These are phyloP conservation scores for Pseudodiploospora longispora DNA, from an alignment of 2,329 filamentous ascomycete species.

Conservation along the genomic window DNA sequence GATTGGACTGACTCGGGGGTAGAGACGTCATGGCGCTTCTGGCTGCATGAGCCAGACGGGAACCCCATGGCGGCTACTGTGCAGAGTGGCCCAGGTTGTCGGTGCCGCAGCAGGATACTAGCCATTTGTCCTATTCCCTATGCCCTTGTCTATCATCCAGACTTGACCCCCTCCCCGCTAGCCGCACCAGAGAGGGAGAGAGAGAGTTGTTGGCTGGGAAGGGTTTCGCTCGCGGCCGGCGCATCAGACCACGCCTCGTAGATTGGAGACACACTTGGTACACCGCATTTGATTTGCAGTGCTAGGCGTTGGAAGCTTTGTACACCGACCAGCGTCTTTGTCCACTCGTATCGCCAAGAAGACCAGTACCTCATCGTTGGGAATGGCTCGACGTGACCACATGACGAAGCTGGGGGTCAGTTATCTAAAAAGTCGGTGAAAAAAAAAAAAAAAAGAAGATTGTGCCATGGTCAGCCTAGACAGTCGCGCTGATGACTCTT, in stretches of 20 bases:
- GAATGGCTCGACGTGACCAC: constrained; percentile 5
- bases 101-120: constrained; percentile 3
- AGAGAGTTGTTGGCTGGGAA: background rate
- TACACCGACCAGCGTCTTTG: constrained; percentile 3
- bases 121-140: background rate
- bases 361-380: background rate
- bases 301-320: background rate
- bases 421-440: constrained; percentile 9
- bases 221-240: constrained; percentile 1
- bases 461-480: background rate
- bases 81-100: constrained; percentile 7
- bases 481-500: constrained; percentile 5
- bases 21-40: constrained; percentile 10
- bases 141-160: constrained; percentile 1
- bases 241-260: background rate
- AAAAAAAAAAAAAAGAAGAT: background rate
- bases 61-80: constrained; percentile 5
- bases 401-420: constrained; percentile 3
- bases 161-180: background rate
- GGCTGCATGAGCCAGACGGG: constrained; percentile 5
- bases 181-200: too few species aligned
- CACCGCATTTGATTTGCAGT: constrained; percentile 9
- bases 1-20: constrained; percentile 8
- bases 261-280: background rate
- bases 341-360: constrained; percentile 7